Conservation (phyloP, 345 rosid species). For the Lepidium africanum region DNA sequence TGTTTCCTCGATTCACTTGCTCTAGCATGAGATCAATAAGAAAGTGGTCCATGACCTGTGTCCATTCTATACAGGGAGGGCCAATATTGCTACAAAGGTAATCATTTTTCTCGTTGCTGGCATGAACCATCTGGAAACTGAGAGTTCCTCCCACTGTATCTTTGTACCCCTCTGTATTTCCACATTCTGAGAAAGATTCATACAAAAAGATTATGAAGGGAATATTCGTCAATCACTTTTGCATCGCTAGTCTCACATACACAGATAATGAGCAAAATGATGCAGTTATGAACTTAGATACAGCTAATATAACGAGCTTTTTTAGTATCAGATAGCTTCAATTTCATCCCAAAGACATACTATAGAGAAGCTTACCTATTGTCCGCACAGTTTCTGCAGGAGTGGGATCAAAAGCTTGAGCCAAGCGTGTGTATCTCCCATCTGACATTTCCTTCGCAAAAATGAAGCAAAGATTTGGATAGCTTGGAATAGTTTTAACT, state of each 20-base stretch:
- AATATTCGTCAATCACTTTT: background rate
- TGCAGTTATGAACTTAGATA: background rate
- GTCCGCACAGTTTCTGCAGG: slow-evolving; percentile 31
- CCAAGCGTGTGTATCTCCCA: slow-evolving; percentile 63
- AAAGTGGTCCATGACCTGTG: slow-evolving; percentile 43
- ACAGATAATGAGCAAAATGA: background rate
- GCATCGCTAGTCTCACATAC: background rate
- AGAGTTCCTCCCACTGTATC: background rate
- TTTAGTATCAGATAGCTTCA: background rate
- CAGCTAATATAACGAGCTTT: background rate
- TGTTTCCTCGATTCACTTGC: slow-evolving; percentile 39
- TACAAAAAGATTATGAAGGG: background rate
- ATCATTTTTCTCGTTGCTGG: slow-evolving; percentile 35
- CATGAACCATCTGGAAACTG: slow-evolving; percentile 7
- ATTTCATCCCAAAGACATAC: background rate
- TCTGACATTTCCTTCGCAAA: slow-evolving; percentile 55
- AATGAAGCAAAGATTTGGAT: slow-evolving; percentile 60
- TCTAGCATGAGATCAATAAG: slow-evolving; percentile 57
- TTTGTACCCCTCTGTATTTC: slow-evolving; percentile 7
- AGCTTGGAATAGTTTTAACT: slow-evolving; percentile 74
- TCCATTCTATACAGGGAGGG: slow-evolving; percentile 46
- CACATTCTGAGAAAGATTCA: slow-evolving; percentile 11
- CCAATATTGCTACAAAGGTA: slow-evolving; percentile 14
- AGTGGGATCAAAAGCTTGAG: slow-evolving; percentile 38
- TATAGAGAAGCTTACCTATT: slow-evolving; percentile 39